phyloP scores from a whole-genome alignment of 2,329 filamentous ascomycete species.

The Calonectria leucothoes region DNA sequence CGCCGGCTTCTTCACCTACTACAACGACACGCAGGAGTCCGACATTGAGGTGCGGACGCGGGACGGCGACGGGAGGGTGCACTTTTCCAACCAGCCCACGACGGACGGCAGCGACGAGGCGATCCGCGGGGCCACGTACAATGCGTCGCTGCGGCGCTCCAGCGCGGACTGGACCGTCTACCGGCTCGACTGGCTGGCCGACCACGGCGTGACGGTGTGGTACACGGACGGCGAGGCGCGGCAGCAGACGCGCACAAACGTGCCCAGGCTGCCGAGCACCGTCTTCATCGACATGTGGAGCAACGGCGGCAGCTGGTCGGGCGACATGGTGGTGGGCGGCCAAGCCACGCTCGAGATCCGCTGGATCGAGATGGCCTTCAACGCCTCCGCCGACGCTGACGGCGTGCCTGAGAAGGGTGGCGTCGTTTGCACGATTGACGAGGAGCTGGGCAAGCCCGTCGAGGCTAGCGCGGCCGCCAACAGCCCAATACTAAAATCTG shows the following conservation, averaged over 20 bases:
- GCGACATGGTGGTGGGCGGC: conserved; percentile 19
- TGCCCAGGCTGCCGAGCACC: conserved; percentile 19
- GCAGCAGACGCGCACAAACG: conserved; percentile 16
- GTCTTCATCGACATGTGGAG: conserved; percentile 33
- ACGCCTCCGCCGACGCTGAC: conserved; percentile 13
- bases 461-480: background rate
- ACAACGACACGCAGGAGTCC: conserved; percentile 32
- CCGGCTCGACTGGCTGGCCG: conserved; percentile 25
- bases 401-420: conserved; percentile 7
- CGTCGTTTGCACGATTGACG: conserved; percentile 16
- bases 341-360: conserved; percentile 26
- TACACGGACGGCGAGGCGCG: conserved; percentile 11
- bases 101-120: conserved; percentile 6
- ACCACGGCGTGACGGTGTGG: conserved; percentile 13
- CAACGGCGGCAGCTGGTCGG: conserved; percentile 26
- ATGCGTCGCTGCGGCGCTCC: background rate
- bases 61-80: conserved; percentile 11
- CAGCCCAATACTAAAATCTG: background rate
- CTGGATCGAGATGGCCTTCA: conserved; percentile 32
- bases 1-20: conserved; percentile 31
- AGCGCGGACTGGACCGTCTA: conserved; percentile 21
- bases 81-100: conserved; percentile 24
- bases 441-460: background rate
- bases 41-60: conserved; percentile 27
- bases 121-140: conserved; percentile 23